These are phyloP conservation scores for Trichoderma atroviride DNA, from an alignment of 2,329 filamentous ascomycete genomes.

Conservation along the genomic window DNA sequence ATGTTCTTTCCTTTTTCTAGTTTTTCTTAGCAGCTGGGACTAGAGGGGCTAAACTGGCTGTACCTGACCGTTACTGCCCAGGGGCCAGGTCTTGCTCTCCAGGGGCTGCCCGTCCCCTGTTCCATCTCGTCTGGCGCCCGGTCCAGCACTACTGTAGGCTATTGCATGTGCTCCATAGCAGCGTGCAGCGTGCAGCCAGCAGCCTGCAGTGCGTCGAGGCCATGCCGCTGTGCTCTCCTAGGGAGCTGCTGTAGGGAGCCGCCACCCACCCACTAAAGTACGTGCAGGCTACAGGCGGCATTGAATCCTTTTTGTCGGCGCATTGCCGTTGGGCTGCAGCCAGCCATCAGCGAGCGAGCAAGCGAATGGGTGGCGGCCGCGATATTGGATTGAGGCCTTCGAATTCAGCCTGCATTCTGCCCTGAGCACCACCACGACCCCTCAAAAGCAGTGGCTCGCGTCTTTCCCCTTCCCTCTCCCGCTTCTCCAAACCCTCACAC, in stretches of 20 bases:
- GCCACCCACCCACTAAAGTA: neutral
- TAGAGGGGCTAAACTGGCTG: neutral
- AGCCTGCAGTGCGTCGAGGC: neutral
- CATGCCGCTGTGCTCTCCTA: neutral
- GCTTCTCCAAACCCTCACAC: neutral
- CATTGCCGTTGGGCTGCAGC: neutral
- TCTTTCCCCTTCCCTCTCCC: neutral
- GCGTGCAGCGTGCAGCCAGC: neutral
- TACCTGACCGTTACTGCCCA: neutral
- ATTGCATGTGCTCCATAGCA: neutral
- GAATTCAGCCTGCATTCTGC: conserved; percentile 13
- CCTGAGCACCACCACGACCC: conserved; percentile 15
- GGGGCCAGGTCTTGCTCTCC: neutral
- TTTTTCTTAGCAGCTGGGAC: neutral
- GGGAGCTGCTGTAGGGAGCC: conserved; percentile 23
- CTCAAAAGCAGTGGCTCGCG: conserved; percentile 10
- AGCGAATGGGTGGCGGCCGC: conserved; percentile 3
- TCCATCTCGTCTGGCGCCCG: neutral
- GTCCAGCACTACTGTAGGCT: neutral
- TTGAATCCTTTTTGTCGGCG: neutral
- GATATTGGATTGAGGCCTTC: conserved; percentile 8
- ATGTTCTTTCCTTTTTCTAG: neutral
- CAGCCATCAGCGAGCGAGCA: neutral
- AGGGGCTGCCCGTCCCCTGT: neutral
- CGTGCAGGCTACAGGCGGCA: conserved; percentile 12